Evolutionary conservation across 345 rosid genomes (phyloP).

Genomic region (Lepidium didymum): DNA sequence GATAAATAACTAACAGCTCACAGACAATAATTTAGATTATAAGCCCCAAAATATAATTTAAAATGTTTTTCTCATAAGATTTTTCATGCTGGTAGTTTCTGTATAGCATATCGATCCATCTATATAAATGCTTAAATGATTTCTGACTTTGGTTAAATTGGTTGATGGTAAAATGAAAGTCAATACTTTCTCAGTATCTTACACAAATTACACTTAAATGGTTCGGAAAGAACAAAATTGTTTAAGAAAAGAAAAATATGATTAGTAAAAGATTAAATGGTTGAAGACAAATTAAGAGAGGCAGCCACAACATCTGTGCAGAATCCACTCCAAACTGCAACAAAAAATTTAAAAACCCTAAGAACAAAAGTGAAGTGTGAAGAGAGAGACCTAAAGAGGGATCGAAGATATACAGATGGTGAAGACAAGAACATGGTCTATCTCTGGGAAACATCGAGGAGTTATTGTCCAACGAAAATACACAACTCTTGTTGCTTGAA

Average conservation of each 20-base stretch:
- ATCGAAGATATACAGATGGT: constrained; percentile 6
- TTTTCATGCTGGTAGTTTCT: too few species aligned
- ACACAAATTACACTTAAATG: background rate
- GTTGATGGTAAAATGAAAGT: too few species aligned
- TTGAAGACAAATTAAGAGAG: background rate
- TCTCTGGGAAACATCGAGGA: background rate
- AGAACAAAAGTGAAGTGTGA: background rate
- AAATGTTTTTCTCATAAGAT: too few species aligned
- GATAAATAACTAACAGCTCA: too few species aligned
- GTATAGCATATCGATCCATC: too few species aligned
- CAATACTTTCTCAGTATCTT: background rate
- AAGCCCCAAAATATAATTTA: too few species aligned
- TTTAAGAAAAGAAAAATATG: too few species aligned
- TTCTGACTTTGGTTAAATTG: too few species aligned
- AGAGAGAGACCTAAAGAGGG: background rate
- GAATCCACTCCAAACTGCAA: constrained; percentile 22
- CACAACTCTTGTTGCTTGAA: constrained; percentile 12
- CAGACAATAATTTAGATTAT: too few species aligned
- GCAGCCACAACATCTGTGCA: constrained; percentile 22
- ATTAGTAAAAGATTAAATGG: background rate
- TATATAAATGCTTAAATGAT: too few species aligned
- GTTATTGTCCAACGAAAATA: constrained; percentile 16
- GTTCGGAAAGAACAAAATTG: background rate
- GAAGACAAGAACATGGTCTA: constrained; percentile 24
- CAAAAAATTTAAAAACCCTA: background rate